Evolutionary conservation across 495 filamentous ascomycete genomes (phyloP).

Genomic region (Tuber microsphaerosporum): DNA sequence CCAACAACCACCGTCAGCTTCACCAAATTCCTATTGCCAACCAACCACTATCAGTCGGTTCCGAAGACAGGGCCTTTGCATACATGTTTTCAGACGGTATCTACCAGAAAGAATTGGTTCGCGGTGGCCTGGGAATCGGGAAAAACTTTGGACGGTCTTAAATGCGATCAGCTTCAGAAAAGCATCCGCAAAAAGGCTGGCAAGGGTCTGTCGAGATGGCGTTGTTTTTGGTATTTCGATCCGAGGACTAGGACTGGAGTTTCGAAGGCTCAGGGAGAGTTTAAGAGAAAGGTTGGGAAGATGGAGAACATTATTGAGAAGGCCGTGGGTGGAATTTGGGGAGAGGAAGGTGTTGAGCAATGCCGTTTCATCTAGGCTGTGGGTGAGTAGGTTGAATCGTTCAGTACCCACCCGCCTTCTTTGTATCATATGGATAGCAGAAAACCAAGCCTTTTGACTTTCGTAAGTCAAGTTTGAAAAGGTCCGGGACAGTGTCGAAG

Average conservation of each 20-base stretch:
- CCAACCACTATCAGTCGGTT: neutral
- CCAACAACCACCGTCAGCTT: neutral
- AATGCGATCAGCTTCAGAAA: neutral
- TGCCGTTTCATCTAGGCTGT: neutral
- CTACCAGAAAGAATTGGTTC: constrained; percentile 12
- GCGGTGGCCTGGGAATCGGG: constrained; percentile 5
- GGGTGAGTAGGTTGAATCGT: neutral
- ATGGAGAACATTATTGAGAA: neutral
- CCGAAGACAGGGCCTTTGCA: neutral
- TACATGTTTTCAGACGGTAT: constrained; percentile 8
- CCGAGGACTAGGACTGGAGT: neutral
- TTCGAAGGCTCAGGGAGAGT: constrained; percentile 6
- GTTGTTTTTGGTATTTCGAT: constrained; percentile 12
- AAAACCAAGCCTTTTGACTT: neutral
- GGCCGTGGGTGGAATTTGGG: constrained; percentile 1
- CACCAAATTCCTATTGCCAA: neutral
- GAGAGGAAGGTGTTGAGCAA: neutral
- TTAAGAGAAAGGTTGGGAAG: constrained; percentile 1
- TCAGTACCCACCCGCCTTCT: neutral
- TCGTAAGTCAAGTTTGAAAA: neutral
- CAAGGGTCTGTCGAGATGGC: neutral
- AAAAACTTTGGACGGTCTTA: neutral
- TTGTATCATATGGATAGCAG: neutral
- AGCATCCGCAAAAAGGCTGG: neutral
- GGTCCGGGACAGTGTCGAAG: neutral